These are phyloP conservation scores for Cladosporium colombiae DNA, from an alignment of 2,329 filamentous ascomycete species.

Conservation along the genomic window DNA sequence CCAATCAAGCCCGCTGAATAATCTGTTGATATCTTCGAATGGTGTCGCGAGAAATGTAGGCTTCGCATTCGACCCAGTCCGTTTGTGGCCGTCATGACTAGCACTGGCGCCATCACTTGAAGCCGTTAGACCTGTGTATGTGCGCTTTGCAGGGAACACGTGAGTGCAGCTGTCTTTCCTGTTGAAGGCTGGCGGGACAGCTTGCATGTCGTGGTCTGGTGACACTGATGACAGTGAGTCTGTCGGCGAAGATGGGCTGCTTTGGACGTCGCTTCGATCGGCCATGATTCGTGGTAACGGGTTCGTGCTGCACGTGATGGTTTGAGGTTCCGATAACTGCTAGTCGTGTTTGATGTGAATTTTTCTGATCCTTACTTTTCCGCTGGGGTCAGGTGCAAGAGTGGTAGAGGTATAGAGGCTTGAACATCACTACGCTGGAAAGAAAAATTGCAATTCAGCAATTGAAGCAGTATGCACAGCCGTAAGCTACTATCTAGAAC, in stretches of 20 bases:
- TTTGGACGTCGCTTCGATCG: neutral
- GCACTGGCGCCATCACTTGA: neutral
- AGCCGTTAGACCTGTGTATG: neutral
- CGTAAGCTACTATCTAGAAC: neutral
- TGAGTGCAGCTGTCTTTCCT: constrained; percentile 6
- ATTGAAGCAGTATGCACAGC: neutral
- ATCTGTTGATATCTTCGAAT: neutral
- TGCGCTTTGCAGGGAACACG: neutral
- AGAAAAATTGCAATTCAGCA: neutral
- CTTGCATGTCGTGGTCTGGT: neutral
- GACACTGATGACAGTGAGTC: neutral
- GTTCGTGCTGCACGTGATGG: neutral
- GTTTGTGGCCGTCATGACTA: neutral
- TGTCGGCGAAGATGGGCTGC: neutral
- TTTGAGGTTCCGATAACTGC: neutral
- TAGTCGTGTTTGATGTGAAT: neutral
- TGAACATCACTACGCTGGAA: neutral
- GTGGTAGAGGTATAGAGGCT: neutral
- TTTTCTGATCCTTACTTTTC: neutral
- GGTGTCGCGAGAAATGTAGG: neutral
- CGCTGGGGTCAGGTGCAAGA: neutral
- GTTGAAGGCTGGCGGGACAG: neutral
- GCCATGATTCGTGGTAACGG: neutral
- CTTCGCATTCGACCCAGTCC: neutral
- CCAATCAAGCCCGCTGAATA: constrained; percentile 4